Conservation (phyloP, 345 rosid genomes). For the Excoecaria agallocha region DNA sequence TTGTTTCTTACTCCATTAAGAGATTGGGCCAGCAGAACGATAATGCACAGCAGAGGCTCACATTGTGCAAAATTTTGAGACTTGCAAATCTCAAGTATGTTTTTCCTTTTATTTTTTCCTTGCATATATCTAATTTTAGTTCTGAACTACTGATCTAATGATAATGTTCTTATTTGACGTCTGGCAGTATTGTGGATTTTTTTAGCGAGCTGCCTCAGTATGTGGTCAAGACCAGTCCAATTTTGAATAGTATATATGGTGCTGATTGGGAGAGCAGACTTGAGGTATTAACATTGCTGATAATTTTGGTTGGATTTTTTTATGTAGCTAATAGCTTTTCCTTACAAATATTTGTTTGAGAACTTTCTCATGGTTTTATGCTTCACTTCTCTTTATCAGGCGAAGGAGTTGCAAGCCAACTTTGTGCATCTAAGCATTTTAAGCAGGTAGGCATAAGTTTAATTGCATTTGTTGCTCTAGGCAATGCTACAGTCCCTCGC, state of each 20-base stretch:
- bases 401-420: constrained; percentile 79
- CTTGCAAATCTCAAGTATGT: constrained; percentile 71
- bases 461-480: background rate
- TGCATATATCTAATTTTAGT: constrained; percentile 3
- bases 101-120: background rate
- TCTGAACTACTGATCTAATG: constrained; percentile 4
- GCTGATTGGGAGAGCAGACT: constrained; percentile 82
- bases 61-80: constrained; percentile 69
- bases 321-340: background rate
- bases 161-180: constrained; percentile 7
- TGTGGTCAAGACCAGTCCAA: constrained; percentile 75
- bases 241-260: constrained; percentile 59
- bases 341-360: constrained; percentile 9
- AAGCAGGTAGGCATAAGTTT: constrained; percentile 60
- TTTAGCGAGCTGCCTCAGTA: constrained; percentile 89
- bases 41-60: constrained; percentile 34
- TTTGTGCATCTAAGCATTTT: constrained; percentile 77
- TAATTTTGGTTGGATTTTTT: background rate
- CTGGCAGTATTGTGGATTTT: constrained; percentile 70
- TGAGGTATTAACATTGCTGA: constrained; percentile 50
- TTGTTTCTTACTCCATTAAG: constrained; percentile 61
- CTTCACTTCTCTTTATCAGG: constrained; percentile 41
- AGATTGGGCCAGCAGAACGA: constrained; percentile 52
- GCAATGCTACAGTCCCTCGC: background rate
- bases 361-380: constrained; percentile 12